These are phyloP conservation scores for Tulasnella sp. DNA, from an alignment of 768 basidiomycete genomes.

Conservation along the genomic window DNA sequence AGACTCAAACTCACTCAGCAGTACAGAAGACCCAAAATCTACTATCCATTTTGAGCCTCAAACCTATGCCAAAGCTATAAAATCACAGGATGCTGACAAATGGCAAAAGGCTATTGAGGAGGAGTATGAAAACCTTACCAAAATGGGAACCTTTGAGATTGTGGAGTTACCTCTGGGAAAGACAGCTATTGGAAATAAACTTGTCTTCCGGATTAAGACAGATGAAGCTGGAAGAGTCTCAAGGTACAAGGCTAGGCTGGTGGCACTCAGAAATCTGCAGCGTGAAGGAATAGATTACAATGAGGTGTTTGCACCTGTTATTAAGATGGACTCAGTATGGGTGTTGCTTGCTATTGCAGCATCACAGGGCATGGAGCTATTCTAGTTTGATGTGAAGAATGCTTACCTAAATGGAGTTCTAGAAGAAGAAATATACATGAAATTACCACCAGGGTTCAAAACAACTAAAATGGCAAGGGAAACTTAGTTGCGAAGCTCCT, in stretches of 20 bases:
- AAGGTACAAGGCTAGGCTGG: slow-evolving; percentile 29
- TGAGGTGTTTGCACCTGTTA: slow-evolving; percentile 22
- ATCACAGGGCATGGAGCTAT: background rate
- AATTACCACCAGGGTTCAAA: slow-evolving; percentile 6
- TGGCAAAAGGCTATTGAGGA: slow-evolving; percentile 22
- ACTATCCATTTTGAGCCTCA: too few relatives aligned
- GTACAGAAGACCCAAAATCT: too few relatives aligned
- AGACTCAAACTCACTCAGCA: too few relatives aligned
- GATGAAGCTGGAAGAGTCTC: slow-evolving; percentile 22
- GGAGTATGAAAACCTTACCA: slow-evolving; percentile 20
- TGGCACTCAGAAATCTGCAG: slow-evolving; percentile 34
- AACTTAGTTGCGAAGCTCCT: background rate
- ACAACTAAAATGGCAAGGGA: background rate
- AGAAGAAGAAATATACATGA: slow-evolving; percentile 13
- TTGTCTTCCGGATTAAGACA: slow-evolving; percentile 24
- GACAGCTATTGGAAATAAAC: slow-evolving; percentile 21
- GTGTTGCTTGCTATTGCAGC: slow-evolving; percentile 11
- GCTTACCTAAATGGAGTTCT: slow-evolving; percentile 21
- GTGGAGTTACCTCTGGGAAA: slow-evolving; percentile 19
- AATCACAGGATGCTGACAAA: slow-evolving; percentile 13
- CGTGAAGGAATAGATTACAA: slow-evolving; percentile 27
- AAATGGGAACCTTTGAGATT: slow-evolving; percentile 21
- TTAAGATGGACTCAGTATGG: background rate
- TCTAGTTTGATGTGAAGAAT: slow-evolving; percentile 6
- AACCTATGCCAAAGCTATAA: too few relatives aligned